Percentiles rank a stretch among this genome's conserved stretches.
Conservation (phyloP, 352 stramenopile genomes). For the Thraustochytrium sp. region DNA sequence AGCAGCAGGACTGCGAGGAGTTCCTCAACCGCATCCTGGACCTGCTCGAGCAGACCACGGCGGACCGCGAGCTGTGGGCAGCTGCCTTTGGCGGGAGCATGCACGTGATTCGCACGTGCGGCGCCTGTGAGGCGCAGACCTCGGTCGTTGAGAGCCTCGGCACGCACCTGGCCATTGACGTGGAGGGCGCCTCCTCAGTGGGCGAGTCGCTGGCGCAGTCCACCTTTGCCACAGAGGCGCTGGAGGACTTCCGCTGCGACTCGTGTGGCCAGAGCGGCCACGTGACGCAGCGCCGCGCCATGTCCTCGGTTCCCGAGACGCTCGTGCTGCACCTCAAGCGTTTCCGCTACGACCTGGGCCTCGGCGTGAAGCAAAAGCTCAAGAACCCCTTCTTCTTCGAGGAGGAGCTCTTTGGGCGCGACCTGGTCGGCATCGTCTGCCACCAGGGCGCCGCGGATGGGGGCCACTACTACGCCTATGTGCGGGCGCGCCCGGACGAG, state of each 20-base stretch:
- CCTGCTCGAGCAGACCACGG: constrained; percentile 18
- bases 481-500: constrained; percentile 52
- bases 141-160: constrained; percentile 74
- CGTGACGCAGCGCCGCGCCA: constrained; percentile 41
- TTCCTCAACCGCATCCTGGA: constrained; percentile 47
- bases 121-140: constrained; percentile 76
- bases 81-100: constrained; percentile 35
- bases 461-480: constrained; percentile 80
- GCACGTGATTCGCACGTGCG: constrained; percentile 56
- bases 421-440: constrained; percentile 73
- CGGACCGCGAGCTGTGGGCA: constrained; percentile 16
- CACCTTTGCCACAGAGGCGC: background rate
- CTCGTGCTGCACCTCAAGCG: constrained; percentile 4
- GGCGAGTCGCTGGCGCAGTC: constrained; percentile 49
- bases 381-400: constrained; percentile 59
- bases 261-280: background rate
- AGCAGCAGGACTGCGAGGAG: constrained; percentile 50
- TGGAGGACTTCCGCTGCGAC: constrained; percentile 36
- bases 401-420: constrained; percentile 63
- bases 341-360: constrained; percentile 21
- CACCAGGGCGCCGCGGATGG: constrained; percentile 76
- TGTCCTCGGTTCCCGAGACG: background rate
- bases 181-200: constrained; percentile 64
- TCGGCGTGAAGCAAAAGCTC: constrained; percentile 49
- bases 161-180: constrained; percentile 72